These are phyloP conservation scores for Lactuca saligna DNA, from an alignment of 129 eudicot species.

Conservation along the genomic window DNA sequence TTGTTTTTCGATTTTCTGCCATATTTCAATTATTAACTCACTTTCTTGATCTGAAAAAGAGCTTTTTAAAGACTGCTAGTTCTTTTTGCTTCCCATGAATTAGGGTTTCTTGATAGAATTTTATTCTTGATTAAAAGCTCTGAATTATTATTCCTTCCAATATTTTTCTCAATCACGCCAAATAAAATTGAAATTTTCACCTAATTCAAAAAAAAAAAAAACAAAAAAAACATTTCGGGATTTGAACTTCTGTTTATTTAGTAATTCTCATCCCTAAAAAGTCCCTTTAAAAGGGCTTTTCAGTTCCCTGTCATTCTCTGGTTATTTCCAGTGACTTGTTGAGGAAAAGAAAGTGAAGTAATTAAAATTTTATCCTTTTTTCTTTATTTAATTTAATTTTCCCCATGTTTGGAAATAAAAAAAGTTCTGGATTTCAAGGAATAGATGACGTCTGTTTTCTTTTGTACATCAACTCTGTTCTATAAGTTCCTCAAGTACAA, in stretches of 20 bases:
- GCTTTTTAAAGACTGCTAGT: not conserved
- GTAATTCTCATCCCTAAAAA: conserved; percentile 25
- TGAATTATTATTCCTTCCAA: not conserved
- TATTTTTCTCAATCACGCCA: conserved; percentile 3
- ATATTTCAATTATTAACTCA: not conserved
- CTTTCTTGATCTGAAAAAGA: not conserved
- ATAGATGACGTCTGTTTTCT: conserved; percentile 22
- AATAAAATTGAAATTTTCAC: not conserved
- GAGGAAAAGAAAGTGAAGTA: conserved; percentile 30
- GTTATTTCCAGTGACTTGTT: conserved; percentile 27
- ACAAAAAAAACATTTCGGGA: conserved; percentile 11
- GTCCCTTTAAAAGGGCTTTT: conserved; percentile 23
- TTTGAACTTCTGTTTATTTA: conserved; percentile 23
- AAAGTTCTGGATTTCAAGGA: conserved; percentile 23
- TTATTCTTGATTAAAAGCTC: not conserved
- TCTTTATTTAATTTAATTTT: conserved; percentile 14
- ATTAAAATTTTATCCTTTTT: conserved; percentile 19
- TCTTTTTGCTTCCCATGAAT: not conserved
- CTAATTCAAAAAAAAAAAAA: not conserved
- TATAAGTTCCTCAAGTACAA: conserved; percentile 18
- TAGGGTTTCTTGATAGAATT: conserved; percentile 7
- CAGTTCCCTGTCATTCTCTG: conserved; percentile 42
- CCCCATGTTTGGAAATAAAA: conserved; percentile 24
- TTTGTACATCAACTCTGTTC: conserved; percentile 27
- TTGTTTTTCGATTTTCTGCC: not conserved